Conservation (phyloP, 257 asterid genomes). For the Przewalskia tangutica region DNA sequence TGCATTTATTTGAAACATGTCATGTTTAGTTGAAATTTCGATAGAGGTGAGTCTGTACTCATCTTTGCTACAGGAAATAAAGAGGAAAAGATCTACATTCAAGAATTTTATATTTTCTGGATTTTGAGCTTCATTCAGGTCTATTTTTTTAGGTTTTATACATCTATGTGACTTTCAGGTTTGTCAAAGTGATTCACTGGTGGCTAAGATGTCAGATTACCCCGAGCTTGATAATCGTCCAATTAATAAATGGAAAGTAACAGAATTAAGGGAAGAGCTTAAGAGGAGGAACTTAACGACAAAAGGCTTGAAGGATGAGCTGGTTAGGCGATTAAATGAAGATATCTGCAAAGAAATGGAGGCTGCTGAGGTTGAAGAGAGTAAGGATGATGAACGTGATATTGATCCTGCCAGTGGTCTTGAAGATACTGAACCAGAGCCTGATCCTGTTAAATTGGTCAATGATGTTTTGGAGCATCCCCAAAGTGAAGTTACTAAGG, state of each 20-base stretch:
- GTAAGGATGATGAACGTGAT: neutral
- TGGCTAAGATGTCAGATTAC: conserved; percentile 10
- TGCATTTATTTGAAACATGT: neutral
- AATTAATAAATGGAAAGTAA: conserved; percentile 35
- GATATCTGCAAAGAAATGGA: conserved; percentile 19
- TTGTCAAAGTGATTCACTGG: neutral
- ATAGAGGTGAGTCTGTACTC: neutral
- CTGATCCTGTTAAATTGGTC: neutral
- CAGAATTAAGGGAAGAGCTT: conserved; percentile 33
- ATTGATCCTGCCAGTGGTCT: conserved; percentile 1
- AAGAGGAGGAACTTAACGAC: conserved; percentile 22
- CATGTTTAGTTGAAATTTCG: neutral
- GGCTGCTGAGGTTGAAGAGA: conserved; percentile 6
- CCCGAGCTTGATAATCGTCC: conserved; percentile 30
- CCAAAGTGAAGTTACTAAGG: conserved; percentile 1
- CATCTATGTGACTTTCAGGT: neutral
- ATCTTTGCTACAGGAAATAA: neutral
- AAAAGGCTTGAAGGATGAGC: conserved; percentile 33
- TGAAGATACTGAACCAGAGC: neutral
- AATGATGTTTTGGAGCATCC: neutral
- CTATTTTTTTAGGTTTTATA: neutral
- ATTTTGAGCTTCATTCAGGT: neutral
- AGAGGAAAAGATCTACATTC: neutral
- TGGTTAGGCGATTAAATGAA: conserved; percentile 28
- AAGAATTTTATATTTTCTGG: neutral